These are phyloP conservation scores for Schizothecium vesticola DNA, from an alignment of 495 filamentous ascomycete genomes.

Conservation along the genomic window DNA sequence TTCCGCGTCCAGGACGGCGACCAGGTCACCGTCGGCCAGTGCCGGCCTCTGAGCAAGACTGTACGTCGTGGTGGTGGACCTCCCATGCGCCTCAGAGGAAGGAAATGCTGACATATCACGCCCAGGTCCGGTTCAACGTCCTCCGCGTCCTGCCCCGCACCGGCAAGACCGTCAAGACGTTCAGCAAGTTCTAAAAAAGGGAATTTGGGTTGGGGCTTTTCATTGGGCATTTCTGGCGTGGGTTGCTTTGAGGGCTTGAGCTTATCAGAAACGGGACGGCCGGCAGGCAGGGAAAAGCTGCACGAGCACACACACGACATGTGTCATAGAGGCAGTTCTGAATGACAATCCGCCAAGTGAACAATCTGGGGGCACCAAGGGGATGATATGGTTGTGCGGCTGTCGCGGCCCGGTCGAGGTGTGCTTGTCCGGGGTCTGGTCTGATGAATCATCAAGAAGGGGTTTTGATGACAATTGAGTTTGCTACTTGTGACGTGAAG, in stretches of 20 bases:
- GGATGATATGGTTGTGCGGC: constrained; percentile 12
- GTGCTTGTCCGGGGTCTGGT: not conserved
- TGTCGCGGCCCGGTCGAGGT: not conserved
- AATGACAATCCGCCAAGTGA: constrained; percentile 36
- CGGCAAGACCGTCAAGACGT: constrained; percentile 94
- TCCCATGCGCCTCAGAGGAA: not conserved
- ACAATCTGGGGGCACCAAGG: constrained; percentile 9
- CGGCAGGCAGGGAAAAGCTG: constrained; percentile 38
- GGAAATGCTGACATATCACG: constrained; percentile 10
- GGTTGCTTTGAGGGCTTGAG: constrained; percentile 46
- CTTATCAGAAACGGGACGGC: constrained; percentile 45
- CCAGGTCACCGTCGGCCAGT: constrained; percentile 98
- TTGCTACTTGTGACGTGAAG: not conserved
- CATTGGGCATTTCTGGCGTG: constrained; percentile 49
- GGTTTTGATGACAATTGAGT: not conserved
- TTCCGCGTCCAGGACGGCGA: constrained; percentile 99
- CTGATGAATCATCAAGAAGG: not conserved
- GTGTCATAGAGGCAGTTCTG: constrained; percentile 45
- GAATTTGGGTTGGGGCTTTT: constrained; percentile 25
- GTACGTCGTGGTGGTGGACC: constrained; percentile 52
- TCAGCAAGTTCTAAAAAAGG: constrained; percentile 84
- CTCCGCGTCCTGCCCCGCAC: constrained; percentile 94
- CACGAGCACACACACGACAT: constrained; percentile 32
- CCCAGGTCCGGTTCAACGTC: constrained; percentile 97
- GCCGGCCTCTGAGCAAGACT: constrained; percentile 96